Conservation (phyloP, 805 yeast species). For the Hanseniaspora thailandica region DNA sequence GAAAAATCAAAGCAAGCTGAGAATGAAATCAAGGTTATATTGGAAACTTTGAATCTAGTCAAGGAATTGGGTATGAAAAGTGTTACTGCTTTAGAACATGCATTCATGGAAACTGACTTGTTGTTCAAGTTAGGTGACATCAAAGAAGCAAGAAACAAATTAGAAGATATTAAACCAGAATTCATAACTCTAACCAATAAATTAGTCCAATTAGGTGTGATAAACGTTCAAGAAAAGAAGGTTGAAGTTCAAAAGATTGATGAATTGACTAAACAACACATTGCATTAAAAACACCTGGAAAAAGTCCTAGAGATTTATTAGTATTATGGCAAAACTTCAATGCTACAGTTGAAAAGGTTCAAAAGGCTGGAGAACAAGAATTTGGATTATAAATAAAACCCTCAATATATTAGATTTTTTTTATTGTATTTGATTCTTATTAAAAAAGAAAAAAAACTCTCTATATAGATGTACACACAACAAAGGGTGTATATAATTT, state of each 20-base stretch:
- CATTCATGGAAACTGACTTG: slow-evolving; percentile 11
- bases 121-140: background rate
- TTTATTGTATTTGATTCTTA: background rate
- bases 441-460: too few relatives aligned
- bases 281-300: background rate
- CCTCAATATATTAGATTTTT: background rate
- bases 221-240: slow-evolving; percentile 4
- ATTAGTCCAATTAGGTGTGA: slow-evolving; percentile 2
- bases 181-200: background rate
- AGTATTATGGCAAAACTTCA: background rate
- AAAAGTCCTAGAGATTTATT: background rate
- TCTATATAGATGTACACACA: background rate
- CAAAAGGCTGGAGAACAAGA: background rate
- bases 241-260: slow-evolving; percentile 1
- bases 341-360: background rate
- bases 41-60: slow-evolving; percentile 3
- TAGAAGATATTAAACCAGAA: slow-evolving; percentile 1
- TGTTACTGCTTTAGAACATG: slow-evolving; percentile 1
- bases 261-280: background rate
- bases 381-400: slow-evolving; percentile 1
- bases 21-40: background rate
- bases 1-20: background rate
- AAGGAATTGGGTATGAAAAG: slow-evolving; percentile 9
- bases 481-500: too few relatives aligned
- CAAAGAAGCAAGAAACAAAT: slow-evolving; percentile 7